phyloP scores from a whole-genome alignment of 345 rosid species.

The Microcos paniculata region DNA sequence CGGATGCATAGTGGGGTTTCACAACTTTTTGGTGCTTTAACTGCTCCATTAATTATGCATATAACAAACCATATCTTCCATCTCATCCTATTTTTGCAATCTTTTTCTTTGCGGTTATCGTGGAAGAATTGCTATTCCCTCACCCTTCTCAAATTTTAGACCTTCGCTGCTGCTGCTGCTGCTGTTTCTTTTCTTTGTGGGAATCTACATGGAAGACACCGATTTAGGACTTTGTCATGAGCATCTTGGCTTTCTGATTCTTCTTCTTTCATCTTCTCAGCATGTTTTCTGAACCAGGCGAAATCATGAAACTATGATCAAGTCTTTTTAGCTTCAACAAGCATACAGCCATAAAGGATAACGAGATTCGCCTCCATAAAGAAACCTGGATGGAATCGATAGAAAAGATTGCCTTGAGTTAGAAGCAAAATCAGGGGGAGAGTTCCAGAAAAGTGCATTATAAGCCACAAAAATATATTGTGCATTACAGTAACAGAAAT shows the following conservation, averaged over 20 bases:
- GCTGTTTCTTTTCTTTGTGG: no score
- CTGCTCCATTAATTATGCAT: not conserved
- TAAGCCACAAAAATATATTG: not conserved
- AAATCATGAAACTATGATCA: not conserved
- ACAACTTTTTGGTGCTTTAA: not conserved
- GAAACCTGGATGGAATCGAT: not conserved
- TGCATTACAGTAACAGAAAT: no score
- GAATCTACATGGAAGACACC: no score
- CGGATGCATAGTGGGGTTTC: constrained; percentile 12
- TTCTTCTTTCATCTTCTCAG: no score
- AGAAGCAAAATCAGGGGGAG: not conserved
- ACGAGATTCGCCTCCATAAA: not conserved
- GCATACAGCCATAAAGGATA: not conserved
- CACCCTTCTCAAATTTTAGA: no score
- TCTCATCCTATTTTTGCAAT: not conserved
- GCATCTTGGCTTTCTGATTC: no score
- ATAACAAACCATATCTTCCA: not conserved
- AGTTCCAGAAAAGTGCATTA: not conserved
- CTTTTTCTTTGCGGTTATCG: not conserved
- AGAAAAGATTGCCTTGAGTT: constrained; percentile 7
- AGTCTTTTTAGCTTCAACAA: not conserved
- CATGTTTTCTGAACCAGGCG: not conserved
- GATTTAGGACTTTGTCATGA: no score
- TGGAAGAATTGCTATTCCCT: not conserved
- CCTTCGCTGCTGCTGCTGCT: no score